Conservation (phyloP, 352 stramenopile genomes). For the Pythium grandisporangium region DNA sequence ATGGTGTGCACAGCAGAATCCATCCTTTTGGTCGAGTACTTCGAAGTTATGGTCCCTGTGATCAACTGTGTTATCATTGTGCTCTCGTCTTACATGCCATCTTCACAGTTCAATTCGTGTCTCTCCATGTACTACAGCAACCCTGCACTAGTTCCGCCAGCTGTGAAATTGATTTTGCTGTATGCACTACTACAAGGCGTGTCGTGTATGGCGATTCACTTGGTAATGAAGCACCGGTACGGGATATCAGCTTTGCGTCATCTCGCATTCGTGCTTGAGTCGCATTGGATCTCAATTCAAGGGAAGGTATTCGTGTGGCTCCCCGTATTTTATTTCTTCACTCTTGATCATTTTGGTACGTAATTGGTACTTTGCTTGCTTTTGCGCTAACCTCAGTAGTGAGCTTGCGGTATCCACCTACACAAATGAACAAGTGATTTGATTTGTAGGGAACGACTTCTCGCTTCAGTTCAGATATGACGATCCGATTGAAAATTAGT, state of each 20-base stretch:
- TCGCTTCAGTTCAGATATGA: no score
- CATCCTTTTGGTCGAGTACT: conserved; percentile 1
- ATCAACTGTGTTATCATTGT: conserved; percentile 1
- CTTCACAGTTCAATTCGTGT: neutral
- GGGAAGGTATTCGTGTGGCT: conserved; percentile 16
- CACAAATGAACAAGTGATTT: no score
- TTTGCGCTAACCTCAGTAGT: no score
- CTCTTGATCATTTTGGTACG: conserved; percentile 6
- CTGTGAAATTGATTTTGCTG: conserved; percentile 6
- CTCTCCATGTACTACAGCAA: neutral
- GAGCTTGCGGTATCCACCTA: no score
- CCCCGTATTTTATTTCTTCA: conserved; percentile 7
- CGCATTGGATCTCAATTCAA: conserved; percentile 8
- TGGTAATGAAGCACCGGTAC: conserved; percentile 11
- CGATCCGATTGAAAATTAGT: no score
- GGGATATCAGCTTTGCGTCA: conserved; percentile 10
- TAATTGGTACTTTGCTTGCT: no score
- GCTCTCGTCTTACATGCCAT: neutral
- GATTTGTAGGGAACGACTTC: no score
- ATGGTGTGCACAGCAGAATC: conserved; percentile 6
- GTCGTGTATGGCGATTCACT: conserved; percentile 9
- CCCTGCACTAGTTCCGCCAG: neutral
- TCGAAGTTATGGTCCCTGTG: conserved; percentile 1
- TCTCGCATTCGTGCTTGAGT: conserved; percentile 13
- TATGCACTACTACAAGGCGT: conserved; percentile 12